A percentile compares a stretch with the other conserved stretches of the same genome.
Conservation (phyloP, 148 eudicot species). For the Rhododendron vialii region DNA sequence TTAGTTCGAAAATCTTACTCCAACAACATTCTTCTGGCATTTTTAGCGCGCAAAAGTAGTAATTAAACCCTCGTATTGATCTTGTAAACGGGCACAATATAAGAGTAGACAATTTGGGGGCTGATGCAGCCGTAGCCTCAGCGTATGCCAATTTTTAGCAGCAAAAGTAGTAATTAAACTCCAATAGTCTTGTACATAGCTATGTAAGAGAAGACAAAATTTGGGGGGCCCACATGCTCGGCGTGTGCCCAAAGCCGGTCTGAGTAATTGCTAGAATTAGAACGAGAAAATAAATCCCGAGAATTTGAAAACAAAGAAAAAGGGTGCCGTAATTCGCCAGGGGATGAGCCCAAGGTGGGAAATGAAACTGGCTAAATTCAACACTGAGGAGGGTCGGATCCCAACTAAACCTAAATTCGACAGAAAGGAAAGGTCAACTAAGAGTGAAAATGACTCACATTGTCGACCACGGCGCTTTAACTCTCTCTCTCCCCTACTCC, state of each 20-base stretch:
- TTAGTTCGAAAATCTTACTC: not conserved
- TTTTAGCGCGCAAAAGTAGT: not conserved
- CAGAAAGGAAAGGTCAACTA: not conserved
- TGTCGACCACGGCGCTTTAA: not conserved
- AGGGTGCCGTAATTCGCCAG: too few relatives aligned
- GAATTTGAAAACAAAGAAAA: too few relatives aligned
- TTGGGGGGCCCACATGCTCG: not conserved
- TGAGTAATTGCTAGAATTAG: not conserved
- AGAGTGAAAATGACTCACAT: slow-evolving; percentile 1
- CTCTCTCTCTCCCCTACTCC: not conserved
- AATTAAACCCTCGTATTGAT: not conserved
- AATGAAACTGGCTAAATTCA: too few relatives aligned
- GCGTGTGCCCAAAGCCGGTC: not conserved
- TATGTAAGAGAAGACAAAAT: not conserved
- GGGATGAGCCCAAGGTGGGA: too few relatives aligned
- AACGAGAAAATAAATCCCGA: not conserved
- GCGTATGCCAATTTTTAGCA: not conserved
- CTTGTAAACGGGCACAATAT: not conserved
- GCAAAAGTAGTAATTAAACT: not conserved
- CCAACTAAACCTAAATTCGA: not conserved
- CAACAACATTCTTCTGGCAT: not conserved
- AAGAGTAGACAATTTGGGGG: not conserved
- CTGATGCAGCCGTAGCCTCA: not conserved
- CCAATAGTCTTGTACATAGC: not conserved
- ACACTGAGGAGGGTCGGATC: too few relatives aligned